phyloP scores from a whole-genome alignment of 1,284 basidiomycete genomes.

The Schizophyllum amplum region DNA sequence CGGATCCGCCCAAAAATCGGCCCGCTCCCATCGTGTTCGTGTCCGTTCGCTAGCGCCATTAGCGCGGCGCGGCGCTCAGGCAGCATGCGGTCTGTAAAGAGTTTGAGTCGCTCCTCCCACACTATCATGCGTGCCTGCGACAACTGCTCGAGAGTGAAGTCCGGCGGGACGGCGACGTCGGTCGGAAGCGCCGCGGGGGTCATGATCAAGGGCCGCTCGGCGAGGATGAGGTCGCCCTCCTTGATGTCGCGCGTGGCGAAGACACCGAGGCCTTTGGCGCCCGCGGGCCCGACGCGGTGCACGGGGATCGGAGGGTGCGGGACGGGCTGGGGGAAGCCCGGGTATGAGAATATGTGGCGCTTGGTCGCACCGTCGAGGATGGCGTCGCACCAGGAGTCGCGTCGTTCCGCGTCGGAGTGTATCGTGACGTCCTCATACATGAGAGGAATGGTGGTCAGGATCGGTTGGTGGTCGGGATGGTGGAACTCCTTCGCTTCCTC shows the following conservation, averaged over 20 bases:
- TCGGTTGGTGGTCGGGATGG: too few species aligned
- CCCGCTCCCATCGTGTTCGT: too few species aligned
- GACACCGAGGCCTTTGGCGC: slow-evolving; percentile 9
- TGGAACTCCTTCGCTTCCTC: too few species aligned
- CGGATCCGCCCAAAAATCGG: not conserved
- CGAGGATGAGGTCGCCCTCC: slow-evolving; percentile 8
- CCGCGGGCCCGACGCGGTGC: not conserved
- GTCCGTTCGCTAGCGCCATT: too few species aligned
- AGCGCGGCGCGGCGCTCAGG: too few species aligned
- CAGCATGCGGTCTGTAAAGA: too few species aligned
- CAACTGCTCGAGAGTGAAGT: not conserved
- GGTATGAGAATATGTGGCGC: not conserved
- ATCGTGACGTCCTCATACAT: too few species aligned
- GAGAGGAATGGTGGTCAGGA: too few species aligned
- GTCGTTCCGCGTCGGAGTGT: too few species aligned
- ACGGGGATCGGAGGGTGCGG: not conserved
- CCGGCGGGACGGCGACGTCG: not conserved
- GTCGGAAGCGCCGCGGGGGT: slow-evolving; percentile 1
- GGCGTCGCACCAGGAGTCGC: not conserved
- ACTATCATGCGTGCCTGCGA: not conserved
- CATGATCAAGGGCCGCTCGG: slow-evolving; percentile 11
- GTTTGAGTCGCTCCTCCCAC: too few species aligned
- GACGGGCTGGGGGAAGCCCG: slow-evolving; percentile 7
- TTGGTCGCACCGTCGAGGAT: not conserved
- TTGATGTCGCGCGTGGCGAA: slow-evolving; percentile 8